Evolutionary conservation across 2,329 filamentous ascomycete genomes (phyloP), one percentile per base, ranked within the genome.

Genomic region (Neonectria neomacrospora): DNA sequence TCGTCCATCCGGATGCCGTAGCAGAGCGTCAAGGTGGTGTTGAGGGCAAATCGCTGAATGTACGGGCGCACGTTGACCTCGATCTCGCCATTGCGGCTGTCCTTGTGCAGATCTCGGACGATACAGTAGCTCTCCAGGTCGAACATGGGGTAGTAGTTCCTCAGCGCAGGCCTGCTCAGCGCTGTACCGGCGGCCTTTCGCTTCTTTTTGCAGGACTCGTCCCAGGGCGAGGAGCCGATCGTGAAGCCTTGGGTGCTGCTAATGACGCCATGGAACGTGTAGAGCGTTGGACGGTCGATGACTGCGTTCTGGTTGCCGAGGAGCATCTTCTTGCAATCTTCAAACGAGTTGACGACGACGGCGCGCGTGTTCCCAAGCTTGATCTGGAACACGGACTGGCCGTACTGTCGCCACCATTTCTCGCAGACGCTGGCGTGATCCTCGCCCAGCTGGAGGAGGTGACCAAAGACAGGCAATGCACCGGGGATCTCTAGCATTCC

Each of bases 1-100:
- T 75, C 78, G 67, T 86, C 83, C 83, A 86, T 86, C 2, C 84
- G 80, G 41, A 85, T 85, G 0, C 83, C 84, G 54, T 86, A 86
- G 68, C 82, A 85, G 1, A 86, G 77, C 0, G 83, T 86, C 18
- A 86, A 72, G 0, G 83, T 86, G 0, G 83, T 86, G 71, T 86
- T 86, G 9, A 86, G 75, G 0, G 83, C 83, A 70, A 81, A 86
- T 14, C 84, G 77, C 65, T 86, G 83, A 32, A 86, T 81, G 62
- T 85, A 86, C 0, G 82, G 82, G 5, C 83, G 75, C 3, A 85
- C 73, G 48, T 78, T 79, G 53, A 85, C 76, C 66, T 84, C 82
- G 0, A 79, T 58, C 5, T 75, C 73, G 2, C 80, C 80, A 26
- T 76, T 73, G 10, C 77, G 71, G 63, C 80, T 82, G 63, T 86